Evolutionary conservation across 1,284 basidiomycete species (phyloP).

Genomic region (Papiliotrema laurentii): DNA sequence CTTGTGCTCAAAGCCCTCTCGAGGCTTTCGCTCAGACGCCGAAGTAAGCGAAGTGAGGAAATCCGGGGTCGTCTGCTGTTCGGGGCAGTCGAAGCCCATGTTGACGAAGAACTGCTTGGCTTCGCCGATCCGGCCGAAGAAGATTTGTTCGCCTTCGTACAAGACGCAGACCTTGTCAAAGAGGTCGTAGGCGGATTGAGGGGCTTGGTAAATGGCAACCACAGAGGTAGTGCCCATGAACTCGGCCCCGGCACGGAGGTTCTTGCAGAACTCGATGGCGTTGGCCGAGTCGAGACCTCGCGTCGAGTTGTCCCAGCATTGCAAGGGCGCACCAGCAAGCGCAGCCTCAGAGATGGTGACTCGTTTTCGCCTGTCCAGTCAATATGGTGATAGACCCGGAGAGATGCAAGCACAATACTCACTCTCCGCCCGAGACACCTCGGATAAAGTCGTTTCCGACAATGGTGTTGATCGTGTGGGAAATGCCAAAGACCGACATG

Average conservation of each 20-base stretch:
- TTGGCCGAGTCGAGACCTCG: slow-evolving; percentile 57
- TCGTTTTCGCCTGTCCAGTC: slow-evolving; percentile 47
- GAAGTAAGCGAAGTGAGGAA: slow-evolving; percentile 63
- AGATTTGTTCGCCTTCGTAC: slow-evolving; percentile 76
- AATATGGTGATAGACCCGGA: neutral
- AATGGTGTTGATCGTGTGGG: slow-evolving; percentile 51
- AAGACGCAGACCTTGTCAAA: slow-evolving; percentile 73
- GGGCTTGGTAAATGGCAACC: slow-evolving; percentile 53
- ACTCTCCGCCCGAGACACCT: slow-evolving; percentile 54
- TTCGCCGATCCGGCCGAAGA: slow-evolving; percentile 66
- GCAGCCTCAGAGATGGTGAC: slow-evolving; percentile 54
- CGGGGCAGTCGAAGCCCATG: slow-evolving; percentile 64
- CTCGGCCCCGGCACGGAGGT: slow-evolving; percentile 52
- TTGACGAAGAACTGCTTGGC: slow-evolving; percentile 73
- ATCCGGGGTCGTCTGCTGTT: slow-evolving; percentile 51
- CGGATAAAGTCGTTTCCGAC: slow-evolving; percentile 51
- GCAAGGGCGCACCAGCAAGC: slow-evolving; percentile 41
- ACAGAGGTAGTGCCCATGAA: slow-evolving; percentile 43
- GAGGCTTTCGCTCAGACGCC: slow-evolving; percentile 56
- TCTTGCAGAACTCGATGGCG: slow-evolving; percentile 55
- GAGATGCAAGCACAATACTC: slow-evolving; percentile 5
- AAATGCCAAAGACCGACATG: slow-evolving; percentile 54
- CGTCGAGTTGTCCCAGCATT: slow-evolving; percentile 53
- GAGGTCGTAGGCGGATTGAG: slow-evolving; percentile 51
- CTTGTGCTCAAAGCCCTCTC: slow-evolving; percentile 51